Percentiles rank a stretch among this genome's conserved stretches.
phyloP scores from a whole-genome alignment of 148 eudicot species.

The Fallopia convolvulus region DNA sequence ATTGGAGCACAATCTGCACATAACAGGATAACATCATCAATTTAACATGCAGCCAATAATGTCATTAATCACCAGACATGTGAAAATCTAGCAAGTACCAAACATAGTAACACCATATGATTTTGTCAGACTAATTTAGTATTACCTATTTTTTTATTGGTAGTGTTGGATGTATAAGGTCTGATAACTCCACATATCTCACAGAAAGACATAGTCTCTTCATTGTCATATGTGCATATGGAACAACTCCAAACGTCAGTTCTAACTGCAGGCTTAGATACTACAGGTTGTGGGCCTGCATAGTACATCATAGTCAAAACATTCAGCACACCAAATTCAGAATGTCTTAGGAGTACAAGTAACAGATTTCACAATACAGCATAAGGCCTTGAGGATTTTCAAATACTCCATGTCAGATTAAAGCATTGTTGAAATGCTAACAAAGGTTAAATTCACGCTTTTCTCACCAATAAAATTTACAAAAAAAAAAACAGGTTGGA shows the following conservation, averaged over 20 bases:
- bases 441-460: neutral
- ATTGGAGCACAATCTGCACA: slow-evolving; percentile 21
- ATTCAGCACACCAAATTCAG: neutral
- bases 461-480: neutral
- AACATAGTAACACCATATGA: neutral
- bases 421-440: neutral
- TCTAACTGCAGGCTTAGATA: slow-evolving; percentile 24
- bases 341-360: neutral
- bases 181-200: slow-evolving; percentile 91
- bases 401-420: neutral
- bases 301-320: neutral
- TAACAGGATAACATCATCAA: neutral
- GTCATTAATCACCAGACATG: neutral
- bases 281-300: slow-evolving; percentile 33
- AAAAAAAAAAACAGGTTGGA: neutral
- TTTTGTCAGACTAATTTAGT: neutral
- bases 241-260: slow-evolving; percentile 72
- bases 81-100: neutral
- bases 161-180: slow-evolving; percentile 42
- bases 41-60: neutral
- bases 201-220: slow-evolving; percentile 66
- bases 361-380: neutral
- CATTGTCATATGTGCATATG: slow-evolving; percentile 88
- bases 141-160: slow-evolving; percentile 44
- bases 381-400: neutral